A percentile compares a stretch with the other conserved stretches of the same genome.
phyloP scores from a whole-genome alignment of 2,329 filamentous ascomycete genomes.

The Calonectria leucothoes region DNA sequence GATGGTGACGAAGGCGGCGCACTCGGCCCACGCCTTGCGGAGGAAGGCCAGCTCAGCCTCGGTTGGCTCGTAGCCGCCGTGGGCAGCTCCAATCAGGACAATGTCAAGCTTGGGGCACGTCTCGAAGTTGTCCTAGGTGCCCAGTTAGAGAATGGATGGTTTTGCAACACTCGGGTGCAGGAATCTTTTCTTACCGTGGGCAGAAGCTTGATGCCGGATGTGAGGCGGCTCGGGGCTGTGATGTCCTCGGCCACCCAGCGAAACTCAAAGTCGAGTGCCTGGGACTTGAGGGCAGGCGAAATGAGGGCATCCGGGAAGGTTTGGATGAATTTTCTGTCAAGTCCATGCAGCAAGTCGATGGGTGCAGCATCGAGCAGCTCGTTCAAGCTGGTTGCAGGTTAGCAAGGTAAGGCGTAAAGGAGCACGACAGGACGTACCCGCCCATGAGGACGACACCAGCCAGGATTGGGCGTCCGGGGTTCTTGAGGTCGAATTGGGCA shows the following conservation, averaged over 20 bases:
- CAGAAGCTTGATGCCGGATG: constrained; percentile 40
- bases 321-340: constrained; percentile 33
- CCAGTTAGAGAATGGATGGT: neutral
- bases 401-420: neutral
- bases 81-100: constrained; percentile 53
- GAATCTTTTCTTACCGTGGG: constrained; percentile 43
- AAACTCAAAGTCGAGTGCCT: constrained; percentile 45
- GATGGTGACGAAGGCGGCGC: constrained; percentile 52
- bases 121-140: constrained; percentile 52
- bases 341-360: constrained; percentile 42
- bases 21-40: constrained; percentile 48
- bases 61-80: constrained; percentile 42
- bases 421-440: neutral
- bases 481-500: neutral
- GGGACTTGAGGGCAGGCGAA: constrained; percentile 20
- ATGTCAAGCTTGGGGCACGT: constrained; percentile 54
- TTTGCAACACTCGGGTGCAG: neutral
- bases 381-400: constrained; percentile 36
- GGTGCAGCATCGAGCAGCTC: constrained; percentile 51
- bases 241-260: constrained; percentile 49
- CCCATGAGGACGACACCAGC: constrained; percentile 32
- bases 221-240: constrained; percentile 30
- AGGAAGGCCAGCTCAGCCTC: constrained; percentile 50
- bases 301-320: constrained; percentile 27
- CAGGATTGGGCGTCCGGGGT: constrained; percentile 18